Base-by-base conservation (phyloP, 1,284 basidiomycete species). In the Malassezia dermatis region DNA sequence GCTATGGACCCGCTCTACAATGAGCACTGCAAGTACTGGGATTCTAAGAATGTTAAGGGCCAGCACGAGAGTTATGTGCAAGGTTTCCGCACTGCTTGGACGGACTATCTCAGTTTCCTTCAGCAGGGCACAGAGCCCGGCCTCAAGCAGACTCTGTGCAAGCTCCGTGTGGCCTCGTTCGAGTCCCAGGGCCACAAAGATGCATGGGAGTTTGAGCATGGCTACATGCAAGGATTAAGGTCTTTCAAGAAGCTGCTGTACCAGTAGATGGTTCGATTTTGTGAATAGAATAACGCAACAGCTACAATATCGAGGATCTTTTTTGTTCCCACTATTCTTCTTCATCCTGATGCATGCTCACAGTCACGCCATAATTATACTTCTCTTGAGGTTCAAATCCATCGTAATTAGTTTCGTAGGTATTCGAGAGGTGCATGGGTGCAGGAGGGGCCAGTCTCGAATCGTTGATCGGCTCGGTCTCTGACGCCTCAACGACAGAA, bases 1-100 rank as follows among this genome's bases (percentile, higher is more conserved):
- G 37, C 23, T 55, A 50, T 62, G 55, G 60, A 59, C 56, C 31
- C 24, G 41, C 41, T 56, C 8, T 49, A 49, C 26, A n/a, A 50
- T 12, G 44, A 23, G 5, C 63, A 64, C 34, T 21, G 26, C 31
- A 35, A 46, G 12, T 61, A 64, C 67, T 86, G 85, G 86, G 64
- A 76, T 0, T 79, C 37, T 58, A 79, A 64, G 21, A 75, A 72
- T 34, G 75, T 71, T 78, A 67, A 75, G 10, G 75, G 84, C 60
- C 80, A 87, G 59, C 83, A 85, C 57, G 80, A 80, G 76, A 78
- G 83, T 12, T 88, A 86, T 66, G 78, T 76, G 24, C 78, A 81
- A 1, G 86, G 84, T 1, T 88, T 84, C 67, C 58, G 76, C 2
- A 73, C 78, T 53, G 86, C 85, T 0, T 88, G 86, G 86, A 80